phyloP scores from a whole-genome alignment of 140 eudicot genomes.

The Oenanthe javanica region DNA sequence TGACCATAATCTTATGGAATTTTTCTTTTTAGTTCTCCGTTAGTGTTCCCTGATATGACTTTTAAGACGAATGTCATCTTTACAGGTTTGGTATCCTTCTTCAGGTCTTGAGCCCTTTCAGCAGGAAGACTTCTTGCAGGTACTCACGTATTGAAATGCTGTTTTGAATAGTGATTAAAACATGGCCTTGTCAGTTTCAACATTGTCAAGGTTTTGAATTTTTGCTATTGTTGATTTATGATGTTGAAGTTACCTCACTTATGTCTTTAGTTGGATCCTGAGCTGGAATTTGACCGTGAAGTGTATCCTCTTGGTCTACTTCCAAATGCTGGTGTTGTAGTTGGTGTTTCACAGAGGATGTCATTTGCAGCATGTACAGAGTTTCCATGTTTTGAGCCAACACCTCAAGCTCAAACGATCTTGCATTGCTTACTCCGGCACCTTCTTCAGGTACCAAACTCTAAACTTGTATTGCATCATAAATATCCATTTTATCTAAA shows the following conservation, averaged over 20 bases:
- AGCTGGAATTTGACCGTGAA: slow-evolving; percentile 98
- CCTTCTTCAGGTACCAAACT: slow-evolving; percentile 82
- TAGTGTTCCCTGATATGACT: slow-evolving; percentile 19
- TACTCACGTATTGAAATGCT: slow-evolving; percentile 15
- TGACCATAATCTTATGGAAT: slow-evolving; percentile 15
- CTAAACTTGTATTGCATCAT: not conserved
- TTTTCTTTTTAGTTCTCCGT: not conserved
- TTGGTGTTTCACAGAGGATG: slow-evolving; percentile 93
- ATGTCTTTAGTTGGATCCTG: slow-evolving; percentile 83
- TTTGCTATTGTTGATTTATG: not conserved
- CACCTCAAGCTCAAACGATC: slow-evolving; percentile 98
- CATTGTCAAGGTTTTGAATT: not conserved
- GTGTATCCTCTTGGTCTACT: slow-evolving; percentile 96
- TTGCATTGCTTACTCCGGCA: slow-evolving; percentile 92
- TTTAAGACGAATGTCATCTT: slow-evolving; percentile 30
- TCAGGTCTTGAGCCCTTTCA: slow-evolving; percentile 78
- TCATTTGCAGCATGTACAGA: slow-evolving; percentile 94
- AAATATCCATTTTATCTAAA: not conserved
- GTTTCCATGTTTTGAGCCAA: slow-evolving; percentile 95
- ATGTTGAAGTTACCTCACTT: slow-evolving; percentile 8
- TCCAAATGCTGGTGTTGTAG: slow-evolving; percentile 96
- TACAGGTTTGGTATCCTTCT: slow-evolving; percentile 99
- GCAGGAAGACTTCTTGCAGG: slow-evolving; percentile 99
- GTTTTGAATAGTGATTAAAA: not conserved
- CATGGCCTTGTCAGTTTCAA: not conserved